phyloP scores from a whole-genome alignment of 2,329 filamentous ascomycete species.

The Stachybotrys echinatus region DNA sequence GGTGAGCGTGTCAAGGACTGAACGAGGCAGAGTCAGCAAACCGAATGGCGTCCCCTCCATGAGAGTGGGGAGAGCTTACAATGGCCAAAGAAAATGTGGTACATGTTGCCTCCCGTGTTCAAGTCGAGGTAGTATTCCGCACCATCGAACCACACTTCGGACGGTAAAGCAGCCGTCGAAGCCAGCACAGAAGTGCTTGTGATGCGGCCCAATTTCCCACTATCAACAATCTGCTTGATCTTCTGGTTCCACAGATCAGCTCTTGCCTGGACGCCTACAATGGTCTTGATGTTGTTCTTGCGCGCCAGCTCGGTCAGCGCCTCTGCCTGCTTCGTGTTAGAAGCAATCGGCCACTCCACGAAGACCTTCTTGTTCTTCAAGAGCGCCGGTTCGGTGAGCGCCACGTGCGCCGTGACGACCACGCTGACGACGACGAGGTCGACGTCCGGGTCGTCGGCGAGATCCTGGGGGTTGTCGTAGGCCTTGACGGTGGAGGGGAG shows the following conservation, averaged over 20 bases:
- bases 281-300: conserved; percentile 25
- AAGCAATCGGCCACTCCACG: conserved; percentile 49
- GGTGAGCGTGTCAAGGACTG: conserved; percentile 6
- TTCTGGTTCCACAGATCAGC: conserved; percentile 27
- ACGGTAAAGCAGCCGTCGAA: conserved; percentile 2
- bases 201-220: conserved; percentile 6
- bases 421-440: conserved; percentile 47
- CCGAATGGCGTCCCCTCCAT: neutral
- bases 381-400: conserved; percentile 34
- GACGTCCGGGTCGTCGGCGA: conserved; percentile 40
- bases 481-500: conserved; percentile 30
- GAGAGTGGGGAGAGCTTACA: conserved; percentile 1
- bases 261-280: conserved; percentile 42
- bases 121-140: conserved; percentile 5
- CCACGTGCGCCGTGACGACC: conserved; percentile 41
- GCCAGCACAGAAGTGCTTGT: conserved; percentile 4
- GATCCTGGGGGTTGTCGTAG: conserved; percentile 37
- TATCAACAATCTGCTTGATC: conserved; percentile 8
- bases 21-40: neutral
- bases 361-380: conserved; percentile 42
- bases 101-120: conserved; percentile 6
- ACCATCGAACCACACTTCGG: neutral
- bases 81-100: conserved; percentile 7
- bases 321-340: conserved; percentile 26
- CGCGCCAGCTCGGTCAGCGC: conserved; percentile 30